phyloP scores from a whole-genome alignment of 2,329 filamentous ascomycete species.

The Xylariaceae sp. region DNA sequence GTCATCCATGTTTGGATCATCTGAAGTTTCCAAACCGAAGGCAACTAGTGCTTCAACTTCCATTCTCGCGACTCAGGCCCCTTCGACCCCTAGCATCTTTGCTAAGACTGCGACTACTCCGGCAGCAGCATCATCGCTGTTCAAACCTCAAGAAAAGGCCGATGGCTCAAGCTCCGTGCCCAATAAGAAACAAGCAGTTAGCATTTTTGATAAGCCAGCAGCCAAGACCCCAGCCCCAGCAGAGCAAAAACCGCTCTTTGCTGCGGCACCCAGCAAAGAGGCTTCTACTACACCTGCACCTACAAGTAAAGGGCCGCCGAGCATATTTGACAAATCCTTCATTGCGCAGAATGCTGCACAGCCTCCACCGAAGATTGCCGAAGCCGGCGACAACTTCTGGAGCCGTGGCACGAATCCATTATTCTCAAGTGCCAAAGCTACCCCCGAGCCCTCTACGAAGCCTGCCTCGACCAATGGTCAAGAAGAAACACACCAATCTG shows the following conservation, averaged over 20 bases:
- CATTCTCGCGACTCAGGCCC: slow-evolving; percentile 21
- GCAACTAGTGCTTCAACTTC: slow-evolving; percentile 16
- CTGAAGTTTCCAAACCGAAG: slow-evolving; percentile 8
- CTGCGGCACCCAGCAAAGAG: slow-evolving; percentile 2
- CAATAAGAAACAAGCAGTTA: too few species aligned
- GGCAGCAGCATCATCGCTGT: too few species aligned
- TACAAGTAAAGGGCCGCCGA: slow-evolving; percentile 8
- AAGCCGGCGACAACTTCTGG: slow-evolving; percentile 19
- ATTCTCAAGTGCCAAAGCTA: slow-evolving; percentile 8
- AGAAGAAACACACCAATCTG: too few species aligned
- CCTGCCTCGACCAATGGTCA: slow-evolving; percentile 29
- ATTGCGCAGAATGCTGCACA: slow-evolving; percentile 15
- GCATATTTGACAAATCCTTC: slow-evolving; percentile 16
- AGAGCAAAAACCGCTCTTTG: slow-evolving; percentile 9
- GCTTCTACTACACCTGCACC: background rate
- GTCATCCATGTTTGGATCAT: too few species aligned
- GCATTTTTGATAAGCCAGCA: slow-evolving; percentile 10
- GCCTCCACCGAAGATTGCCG: slow-evolving; percentile 13
- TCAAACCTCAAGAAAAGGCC: too few species aligned
- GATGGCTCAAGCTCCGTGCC: too few species aligned
- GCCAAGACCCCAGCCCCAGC: background rate
- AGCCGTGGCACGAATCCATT: slow-evolving; percentile 20
- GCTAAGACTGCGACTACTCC: too few species aligned
- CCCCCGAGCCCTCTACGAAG: slow-evolving; percentile 32
- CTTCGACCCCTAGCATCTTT: too few species aligned